phyloP scores from a whole-genome alignment of 352 stramenopile species.

The Phytophthora fragariae region DNA sequence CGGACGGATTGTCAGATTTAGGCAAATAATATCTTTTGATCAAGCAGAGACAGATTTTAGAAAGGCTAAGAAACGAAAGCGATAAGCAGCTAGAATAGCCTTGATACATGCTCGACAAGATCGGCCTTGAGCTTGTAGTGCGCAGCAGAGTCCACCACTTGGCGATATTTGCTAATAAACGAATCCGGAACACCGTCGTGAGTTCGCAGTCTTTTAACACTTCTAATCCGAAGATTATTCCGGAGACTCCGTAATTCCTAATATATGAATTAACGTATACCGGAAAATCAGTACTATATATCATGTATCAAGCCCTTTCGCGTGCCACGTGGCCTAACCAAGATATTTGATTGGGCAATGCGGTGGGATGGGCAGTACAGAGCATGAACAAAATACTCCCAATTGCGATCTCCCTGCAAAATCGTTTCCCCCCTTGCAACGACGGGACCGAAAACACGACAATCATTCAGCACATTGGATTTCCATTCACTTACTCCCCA shows the following conservation, averaged over 20 bases:
- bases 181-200: too few species aligned
- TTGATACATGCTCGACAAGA: background rate
- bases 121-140: too few species aligned
- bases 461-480: constrained; percentile 7
- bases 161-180: too few species aligned
- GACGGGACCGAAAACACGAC: background rate
- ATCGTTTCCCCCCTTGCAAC: background rate
- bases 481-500: background rate
- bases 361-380: background rate
- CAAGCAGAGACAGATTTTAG: constrained; percentile 2
- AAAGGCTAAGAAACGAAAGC: background rate
- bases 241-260: background rate
- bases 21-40: constrained; percentile 7
- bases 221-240: background rate
- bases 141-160: too few species aligned
- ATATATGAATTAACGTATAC: background rate
- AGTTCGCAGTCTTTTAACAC: too few species aligned
- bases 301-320: constrained; percentile 9
- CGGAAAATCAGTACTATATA: constrained; percentile 13
- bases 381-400: background rate
- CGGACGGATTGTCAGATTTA: constrained; percentile 3
- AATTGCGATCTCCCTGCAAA: constrained; percentile 17
- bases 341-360: background rate
- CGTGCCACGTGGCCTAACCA: background rate
- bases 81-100: background rate